Conservation (phyloP, 2,329 filamentous ascomycete genomes). For the Laburnicola sp. region DNA sequence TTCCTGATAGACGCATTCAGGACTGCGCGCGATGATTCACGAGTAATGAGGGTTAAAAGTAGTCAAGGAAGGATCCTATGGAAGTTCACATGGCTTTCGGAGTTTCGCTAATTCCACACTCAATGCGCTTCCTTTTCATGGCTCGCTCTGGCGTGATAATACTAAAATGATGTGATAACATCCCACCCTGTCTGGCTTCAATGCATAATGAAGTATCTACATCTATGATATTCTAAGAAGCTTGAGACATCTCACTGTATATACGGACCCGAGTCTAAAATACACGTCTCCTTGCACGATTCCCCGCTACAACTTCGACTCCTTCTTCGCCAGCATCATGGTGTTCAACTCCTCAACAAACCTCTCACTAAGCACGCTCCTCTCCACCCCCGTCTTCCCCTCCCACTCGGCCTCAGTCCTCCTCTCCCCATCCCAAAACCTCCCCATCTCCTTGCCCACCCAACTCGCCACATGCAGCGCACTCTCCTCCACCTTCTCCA, state of each 20-base stretch:
- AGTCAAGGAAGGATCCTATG: too few relatives aligned
- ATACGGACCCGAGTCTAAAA: too few relatives aligned
- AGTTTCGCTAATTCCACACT: too few relatives aligned
- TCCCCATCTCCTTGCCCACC: slow-evolving; percentile 42
- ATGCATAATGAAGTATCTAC: too few relatives aligned
- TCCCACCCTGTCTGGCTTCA: too few relatives aligned
- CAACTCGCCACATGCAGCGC: slow-evolving; percentile 57
- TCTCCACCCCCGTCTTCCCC: slow-evolving; percentile 32
- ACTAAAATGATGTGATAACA: too few relatives aligned
- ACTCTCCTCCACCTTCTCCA: slow-evolving; percentile 72
- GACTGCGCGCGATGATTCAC: not conserved
- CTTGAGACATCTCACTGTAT: too few relatives aligned
- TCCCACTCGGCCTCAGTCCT: slow-evolving; percentile 40
- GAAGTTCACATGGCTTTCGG: too few relatives aligned
- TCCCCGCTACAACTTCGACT: slow-evolving; percentile 28
- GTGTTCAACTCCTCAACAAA: slow-evolving; percentile 36
- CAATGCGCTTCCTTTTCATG: too few relatives aligned
- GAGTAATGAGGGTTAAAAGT: not conserved
- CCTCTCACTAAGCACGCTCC: slow-evolving; percentile 31
- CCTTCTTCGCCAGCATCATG: slow-evolving; percentile 22
- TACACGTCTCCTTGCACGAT: not conserved
- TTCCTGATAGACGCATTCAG: not conserved
- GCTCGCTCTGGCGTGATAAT: too few relatives aligned
- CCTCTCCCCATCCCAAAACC: slow-evolving; percentile 43
- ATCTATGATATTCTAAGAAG: too few relatives aligned